Conservation (phyloP, 768 basidiomycete species). For the Leccinum boreale region DNA sequence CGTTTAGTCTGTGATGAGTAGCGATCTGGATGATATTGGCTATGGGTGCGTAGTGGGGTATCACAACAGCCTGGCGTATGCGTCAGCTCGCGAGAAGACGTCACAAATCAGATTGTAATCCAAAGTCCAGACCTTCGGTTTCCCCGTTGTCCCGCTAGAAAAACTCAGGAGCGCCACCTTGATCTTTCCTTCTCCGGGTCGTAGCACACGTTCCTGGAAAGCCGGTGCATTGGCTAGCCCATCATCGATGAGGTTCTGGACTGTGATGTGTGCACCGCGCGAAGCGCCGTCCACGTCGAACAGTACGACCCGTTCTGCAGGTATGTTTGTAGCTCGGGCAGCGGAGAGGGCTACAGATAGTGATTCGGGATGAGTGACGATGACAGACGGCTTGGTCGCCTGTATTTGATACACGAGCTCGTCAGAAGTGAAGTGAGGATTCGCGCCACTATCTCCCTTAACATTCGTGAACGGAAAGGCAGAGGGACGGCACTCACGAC, state of each 20-base stretch:
- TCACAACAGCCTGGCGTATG: conserved; percentile 49
- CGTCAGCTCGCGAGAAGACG: background rate
- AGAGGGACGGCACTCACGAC: conserved; percentile 40
- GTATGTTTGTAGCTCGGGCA: conserved; percentile 37
- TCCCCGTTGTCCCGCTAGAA: conserved; percentile 75
- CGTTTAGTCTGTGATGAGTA: conserved; percentile 48
- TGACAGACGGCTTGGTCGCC: conserved; percentile 43
- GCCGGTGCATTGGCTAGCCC: conserved; percentile 39
- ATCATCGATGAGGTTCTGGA: conserved; percentile 46
- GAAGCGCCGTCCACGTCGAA: conserved; percentile 27
- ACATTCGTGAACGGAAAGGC: background rate
- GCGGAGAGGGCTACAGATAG: conserved; percentile 45
- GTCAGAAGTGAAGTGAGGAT: conserved; percentile 54
- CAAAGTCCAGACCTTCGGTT: conserved; percentile 52
- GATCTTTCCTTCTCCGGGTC: conserved; percentile 58
- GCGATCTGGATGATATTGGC: conserved; percentile 62
- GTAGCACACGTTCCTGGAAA: conserved; percentile 51
- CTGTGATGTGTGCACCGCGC: conserved; percentile 26
- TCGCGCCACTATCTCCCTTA: conserved; percentile 47
- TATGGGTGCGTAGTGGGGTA: conserved; percentile 56
- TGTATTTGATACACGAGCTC: conserved; percentile 59
- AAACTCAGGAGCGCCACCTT: conserved; percentile 72
- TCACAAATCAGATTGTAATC: background rate
- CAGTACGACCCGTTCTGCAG: conserved; percentile 44
- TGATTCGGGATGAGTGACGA: conserved; percentile 47